Evolutionary conservation across 805 yeast genomes (phyloP).

Genomic region (Saturnispora quitensis): DNA sequence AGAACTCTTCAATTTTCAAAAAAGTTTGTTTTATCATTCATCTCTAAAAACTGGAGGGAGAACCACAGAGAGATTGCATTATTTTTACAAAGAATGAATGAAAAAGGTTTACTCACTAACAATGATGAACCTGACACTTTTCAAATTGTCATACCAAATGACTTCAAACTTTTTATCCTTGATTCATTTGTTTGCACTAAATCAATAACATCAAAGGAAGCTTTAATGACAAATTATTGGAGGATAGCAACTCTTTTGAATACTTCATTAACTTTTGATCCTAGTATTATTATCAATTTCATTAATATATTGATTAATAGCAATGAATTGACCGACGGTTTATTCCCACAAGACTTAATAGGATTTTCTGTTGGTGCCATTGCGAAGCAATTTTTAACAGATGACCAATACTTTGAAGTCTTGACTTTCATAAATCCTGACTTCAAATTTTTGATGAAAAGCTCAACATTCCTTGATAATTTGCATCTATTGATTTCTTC

Average conservation of each 20-base stretch:
- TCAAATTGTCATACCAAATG: conserved; percentile 25
- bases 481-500: conserved; percentile 22
- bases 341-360: conserved; percentile 33
- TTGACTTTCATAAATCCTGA: conserved; percentile 19
- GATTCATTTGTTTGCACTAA: conserved; percentile 17
- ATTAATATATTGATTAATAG: conserved; percentile 10
- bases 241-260: conserved; percentile 35
- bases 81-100: conserved; percentile 33
- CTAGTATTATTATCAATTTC: conserved; percentile 17
- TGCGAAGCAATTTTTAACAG: conserved; percentile 18
- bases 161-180: conserved; percentile 25
- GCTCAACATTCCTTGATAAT: conserved; percentile 32
- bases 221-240: conserved; percentile 40
- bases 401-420: conserved; percentile 10
- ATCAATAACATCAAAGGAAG: conserved; percentile 7
- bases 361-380: conserved; percentile 33
- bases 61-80: conserved; percentile 31
- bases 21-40: conserved; percentile 39
- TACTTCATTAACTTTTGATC: conserved; percentile 25
- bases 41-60: conserved; percentile 35
- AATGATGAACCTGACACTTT: conserved; percentile 8
- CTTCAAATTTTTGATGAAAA: conserved; percentile 20
- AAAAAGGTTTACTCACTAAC: conserved; percentile 16
- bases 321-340: conserved; percentile 4
- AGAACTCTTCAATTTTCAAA: conserved; percentile 38